phyloP scores from a whole-genome alignment of 768 basidiomycete genomes.

The Kwoniella dejecticola region DNA sequence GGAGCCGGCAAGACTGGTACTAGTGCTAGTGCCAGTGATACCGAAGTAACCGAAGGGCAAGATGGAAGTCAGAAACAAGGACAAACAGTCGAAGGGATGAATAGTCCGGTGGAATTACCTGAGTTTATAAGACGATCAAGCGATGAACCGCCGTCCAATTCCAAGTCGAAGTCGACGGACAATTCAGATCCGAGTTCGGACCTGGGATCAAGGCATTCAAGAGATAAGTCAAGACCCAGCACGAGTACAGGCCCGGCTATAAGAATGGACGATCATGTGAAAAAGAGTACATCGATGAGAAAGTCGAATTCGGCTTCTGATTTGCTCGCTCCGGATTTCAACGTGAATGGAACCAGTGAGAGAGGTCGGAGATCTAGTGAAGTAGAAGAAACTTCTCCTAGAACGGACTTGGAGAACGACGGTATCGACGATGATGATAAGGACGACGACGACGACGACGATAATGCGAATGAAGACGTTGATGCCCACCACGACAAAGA shows the following conservation, averaged over 20 bases:
- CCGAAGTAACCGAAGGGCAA: background rate
- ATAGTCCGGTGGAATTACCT: conserved; percentile 34
- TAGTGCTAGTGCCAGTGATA: background rate
- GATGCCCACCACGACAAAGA: background rate
- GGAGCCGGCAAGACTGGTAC: no score
- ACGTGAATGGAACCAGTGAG: no score
- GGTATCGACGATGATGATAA: background rate
- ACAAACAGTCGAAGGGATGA: no score
- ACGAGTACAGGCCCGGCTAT: background rate
- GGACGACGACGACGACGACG: background rate
- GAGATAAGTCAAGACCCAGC: background rate
- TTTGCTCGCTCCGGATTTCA: background rate
- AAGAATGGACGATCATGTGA: no score
- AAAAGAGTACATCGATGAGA: background rate
- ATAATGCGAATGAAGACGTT: no score
- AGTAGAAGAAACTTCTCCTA: background rate
- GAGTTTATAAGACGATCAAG: conserved; percentile 26
- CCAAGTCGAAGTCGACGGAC: no score
- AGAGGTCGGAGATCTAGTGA: conserved; percentile 13
- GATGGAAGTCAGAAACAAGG: background rate
- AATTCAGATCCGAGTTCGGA: no score
- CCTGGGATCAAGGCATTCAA: no score
- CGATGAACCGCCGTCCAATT: conserved; percentile 14
- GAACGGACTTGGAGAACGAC: background rate
- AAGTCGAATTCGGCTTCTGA: conserved; percentile 1